Conservation (phyloP, 352 stramenopile species). For the Phytophthora fragariae region DNA sequence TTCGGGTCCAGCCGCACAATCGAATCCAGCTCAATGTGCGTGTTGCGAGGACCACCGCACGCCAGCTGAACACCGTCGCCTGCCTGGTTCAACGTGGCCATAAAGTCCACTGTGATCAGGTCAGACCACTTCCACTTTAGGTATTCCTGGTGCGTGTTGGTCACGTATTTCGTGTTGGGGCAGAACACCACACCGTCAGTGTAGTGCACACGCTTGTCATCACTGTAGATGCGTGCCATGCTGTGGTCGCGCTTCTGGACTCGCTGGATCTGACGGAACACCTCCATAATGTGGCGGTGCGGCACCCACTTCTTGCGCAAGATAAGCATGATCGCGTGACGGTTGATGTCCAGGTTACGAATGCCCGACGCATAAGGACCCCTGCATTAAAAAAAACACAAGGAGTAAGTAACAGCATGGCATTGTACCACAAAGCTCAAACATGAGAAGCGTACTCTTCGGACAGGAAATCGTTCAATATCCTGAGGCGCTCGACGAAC, state of each 20-base stretch:
- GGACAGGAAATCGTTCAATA: conserved; percentile 86
- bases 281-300: conserved; percentile 80
- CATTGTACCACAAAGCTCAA: conserved; percentile 1
- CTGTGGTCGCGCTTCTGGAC: conserved; percentile 82
- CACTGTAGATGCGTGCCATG: conserved; percentile 79
- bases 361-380: conserved; percentile 75
- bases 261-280: conserved; percentile 86
- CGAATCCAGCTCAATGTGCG: conserved; percentile 85
- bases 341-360: conserved; percentile 69
- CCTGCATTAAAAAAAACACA: conserved; percentile 37
- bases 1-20: conserved; percentile 84
- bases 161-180: conserved; percentile 85
- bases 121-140: conserved; percentile 95
- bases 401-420: background rate
- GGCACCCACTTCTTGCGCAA: conserved; percentile 88
- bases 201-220: conserved; percentile 88
- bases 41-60: conserved; percentile 79
- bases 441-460: conserved; percentile 66
- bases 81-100: conserved; percentile 62
- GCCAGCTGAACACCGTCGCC: conserved; percentile 69
- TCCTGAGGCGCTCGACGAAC: conserved; percentile 81
- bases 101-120: conserved; percentile 91
- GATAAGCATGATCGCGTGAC: conserved; percentile 74
- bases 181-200: conserved; percentile 93
- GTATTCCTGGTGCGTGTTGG: conserved; percentile 89